Percentiles rank a stretch among this genome's conserved stretches.
These are phyloP conservation scores for Neospermospora avenae DNA, from an alignment of 2,329 filamentous ascomycete species.

Conservation along the genomic window DNA sequence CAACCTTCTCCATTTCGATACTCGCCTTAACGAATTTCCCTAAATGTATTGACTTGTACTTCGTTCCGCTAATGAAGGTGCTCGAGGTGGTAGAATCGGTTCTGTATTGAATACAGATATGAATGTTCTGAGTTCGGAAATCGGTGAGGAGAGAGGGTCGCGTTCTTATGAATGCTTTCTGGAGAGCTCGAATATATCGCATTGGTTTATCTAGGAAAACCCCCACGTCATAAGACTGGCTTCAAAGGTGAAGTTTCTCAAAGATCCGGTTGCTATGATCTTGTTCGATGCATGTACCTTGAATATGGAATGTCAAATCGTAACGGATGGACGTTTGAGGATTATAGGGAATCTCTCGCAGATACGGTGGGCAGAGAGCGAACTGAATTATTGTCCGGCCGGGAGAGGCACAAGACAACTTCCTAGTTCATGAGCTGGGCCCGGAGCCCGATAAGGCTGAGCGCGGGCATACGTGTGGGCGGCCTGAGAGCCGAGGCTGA, in stretches of 20 bases:
- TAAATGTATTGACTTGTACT: constrained; percentile 4
- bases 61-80: constrained; percentile 6
- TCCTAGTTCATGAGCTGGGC: neutral
- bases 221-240: constrained; percentile 10
- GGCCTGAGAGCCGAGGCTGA: neutral
- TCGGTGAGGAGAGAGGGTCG: constrained; percentile 6
- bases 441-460: neutral
- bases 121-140: constrained; percentile 17
- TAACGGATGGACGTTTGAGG: neutral
- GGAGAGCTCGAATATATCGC: constrained; percentile 26
- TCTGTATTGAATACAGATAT: constrained; percentile 27
- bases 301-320: neutral
- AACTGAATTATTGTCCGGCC: neutral
- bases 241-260: constrained; percentile 5
- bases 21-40: constrained; percentile 10
- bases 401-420: neutral
- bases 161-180: constrained; percentile 20
- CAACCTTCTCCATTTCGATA: constrained; percentile 67
- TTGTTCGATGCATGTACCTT: too few species aligned
- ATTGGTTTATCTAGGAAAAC: constrained; percentile 21
- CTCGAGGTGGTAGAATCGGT: constrained; percentile 17
- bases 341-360: neutral
- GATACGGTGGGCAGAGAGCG: neutral
- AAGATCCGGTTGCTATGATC: neutral
- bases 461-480: neutral